These are phyloP conservation scores for Xerocomellus amylosporus DNA, from an alignment of 768 basidiomycete genomes.

Conservation along the genomic window DNA sequence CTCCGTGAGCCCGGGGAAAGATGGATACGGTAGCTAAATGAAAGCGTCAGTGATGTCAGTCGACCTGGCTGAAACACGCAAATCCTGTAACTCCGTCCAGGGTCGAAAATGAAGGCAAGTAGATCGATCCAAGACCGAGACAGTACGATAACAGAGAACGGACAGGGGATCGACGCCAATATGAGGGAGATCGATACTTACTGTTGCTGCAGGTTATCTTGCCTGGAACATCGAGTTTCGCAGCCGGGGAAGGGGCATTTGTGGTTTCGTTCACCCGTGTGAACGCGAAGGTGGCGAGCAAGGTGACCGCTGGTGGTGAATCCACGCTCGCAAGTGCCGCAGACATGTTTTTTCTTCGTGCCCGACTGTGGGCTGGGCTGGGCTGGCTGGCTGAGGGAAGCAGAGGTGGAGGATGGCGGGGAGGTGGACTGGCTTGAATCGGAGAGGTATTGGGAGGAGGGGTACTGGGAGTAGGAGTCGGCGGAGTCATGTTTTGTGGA, in stretches of 20 bases:
- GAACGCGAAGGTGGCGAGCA: conserved; percentile 82
- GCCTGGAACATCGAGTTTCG: conserved; percentile 84
- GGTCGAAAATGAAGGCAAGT: conserved; percentile 12
- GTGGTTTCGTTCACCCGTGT: conserved; percentile 91
- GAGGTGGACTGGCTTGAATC: conserved; percentile 26
- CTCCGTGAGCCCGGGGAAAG: conserved; percentile 76
- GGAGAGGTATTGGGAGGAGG: conserved; percentile 24
- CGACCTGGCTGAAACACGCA: neutral
- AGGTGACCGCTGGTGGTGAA: conserved; percentile 91
- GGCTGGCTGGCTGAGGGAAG: neutral
- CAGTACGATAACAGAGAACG: neutral
- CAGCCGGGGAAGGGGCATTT: conserved; percentile 95
- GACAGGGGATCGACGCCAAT: conserved; percentile 1
- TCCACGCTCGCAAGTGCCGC: conserved; percentile 66
- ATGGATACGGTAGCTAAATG: conserved; percentile 71
- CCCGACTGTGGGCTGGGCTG: neutral
- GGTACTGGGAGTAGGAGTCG: conserved; percentile 20
- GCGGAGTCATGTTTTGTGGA: conserved; percentile 26
- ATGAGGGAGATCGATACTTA: conserved; percentile 7
- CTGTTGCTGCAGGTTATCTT: conserved; percentile 74
- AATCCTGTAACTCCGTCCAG: conserved; percentile 11
- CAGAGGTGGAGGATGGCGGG: conserved; percentile 3
- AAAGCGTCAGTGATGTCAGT: conserved; percentile 14
- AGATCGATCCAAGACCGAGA: neutral
- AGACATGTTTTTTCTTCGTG: conserved; percentile 51